These are phyloP conservation scores for Teratosphaeria zuluensis DNA, from an alignment of 2,329 filamentous ascomycete species.

Conservation along the genomic window DNA sequence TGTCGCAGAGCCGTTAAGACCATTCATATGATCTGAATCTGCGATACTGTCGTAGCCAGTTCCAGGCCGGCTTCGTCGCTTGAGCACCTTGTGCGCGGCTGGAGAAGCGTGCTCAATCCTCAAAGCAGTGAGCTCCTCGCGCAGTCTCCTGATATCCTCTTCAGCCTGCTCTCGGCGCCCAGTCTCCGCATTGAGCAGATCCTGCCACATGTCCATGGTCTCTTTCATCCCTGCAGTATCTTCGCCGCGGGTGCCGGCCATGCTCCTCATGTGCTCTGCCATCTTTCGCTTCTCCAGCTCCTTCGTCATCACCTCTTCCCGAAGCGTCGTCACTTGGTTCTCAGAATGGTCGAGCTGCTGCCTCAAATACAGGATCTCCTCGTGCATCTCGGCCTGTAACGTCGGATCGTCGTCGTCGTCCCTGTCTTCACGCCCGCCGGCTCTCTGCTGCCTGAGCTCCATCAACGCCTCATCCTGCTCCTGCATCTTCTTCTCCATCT, in stretches of 20 bases:
- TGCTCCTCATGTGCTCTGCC: constrained; percentile 65
- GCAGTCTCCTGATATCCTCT: constrained; percentile 73
- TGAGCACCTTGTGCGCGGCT: constrained; percentile 24
- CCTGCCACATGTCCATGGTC: constrained; percentile 79
- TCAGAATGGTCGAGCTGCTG: constrained; percentile 80
- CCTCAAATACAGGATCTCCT: constrained; percentile 74
- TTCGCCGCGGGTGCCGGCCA: constrained; percentile 30
- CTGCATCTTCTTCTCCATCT: constrained; percentile 70
- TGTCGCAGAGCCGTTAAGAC: constrained; percentile 18
- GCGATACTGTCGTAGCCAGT: constrained; percentile 23
- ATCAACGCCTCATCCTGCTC: constrained; percentile 45
- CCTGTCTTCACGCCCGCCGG: constrained; percentile 11
- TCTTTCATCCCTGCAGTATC: constrained; percentile 23
- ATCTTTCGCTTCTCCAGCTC: constrained; percentile 82
- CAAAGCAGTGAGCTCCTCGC: constrained; percentile 62
- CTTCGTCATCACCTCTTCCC: constrained; percentile 65
- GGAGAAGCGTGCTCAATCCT: constrained; percentile 35
- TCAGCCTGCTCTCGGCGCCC: constrained; percentile 81
- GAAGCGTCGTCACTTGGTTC: constrained; percentile 70
- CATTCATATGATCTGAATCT: constrained; percentile 27
- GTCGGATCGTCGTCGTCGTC: constrained; percentile 23
- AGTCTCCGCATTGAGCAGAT: constrained; percentile 85
- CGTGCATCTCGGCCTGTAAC: constrained; percentile 58
- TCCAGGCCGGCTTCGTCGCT: constrained; percentile 20
- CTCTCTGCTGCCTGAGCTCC: constrained; percentile 35